phyloP scores from a whole-genome alignment of 2,329 filamentous ascomycete genomes.

The Fusarium tupiense region DNA sequence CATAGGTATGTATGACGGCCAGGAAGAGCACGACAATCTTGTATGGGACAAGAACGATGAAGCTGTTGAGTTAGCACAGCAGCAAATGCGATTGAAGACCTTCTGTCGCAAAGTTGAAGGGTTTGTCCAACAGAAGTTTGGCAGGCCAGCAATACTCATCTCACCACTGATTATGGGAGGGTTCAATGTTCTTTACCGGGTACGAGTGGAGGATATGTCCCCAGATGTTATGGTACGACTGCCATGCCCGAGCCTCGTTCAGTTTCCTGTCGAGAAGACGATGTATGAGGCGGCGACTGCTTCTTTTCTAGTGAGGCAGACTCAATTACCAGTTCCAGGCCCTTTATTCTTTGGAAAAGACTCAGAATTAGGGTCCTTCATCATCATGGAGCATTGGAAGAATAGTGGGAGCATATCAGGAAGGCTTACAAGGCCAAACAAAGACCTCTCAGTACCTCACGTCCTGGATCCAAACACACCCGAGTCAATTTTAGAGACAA shows the following conservation, averaged over 20 bases:
- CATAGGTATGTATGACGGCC: not conserved
- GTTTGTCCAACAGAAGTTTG: not conserved
- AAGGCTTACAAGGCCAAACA: not conserved
- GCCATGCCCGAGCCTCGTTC: not conserved
- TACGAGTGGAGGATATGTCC: not conserved
- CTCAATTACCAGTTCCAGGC: constrained; percentile 1
- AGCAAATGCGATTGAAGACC: not conserved
- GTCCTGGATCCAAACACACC: constrained; percentile 36
- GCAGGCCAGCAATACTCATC: not conserved
- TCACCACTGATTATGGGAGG: constrained; percentile 3
- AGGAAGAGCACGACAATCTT: constrained; percentile 26
- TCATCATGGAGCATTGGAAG: constrained; percentile 43
- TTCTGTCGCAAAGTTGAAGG: not conserved
- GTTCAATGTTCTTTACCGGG: not conserved
- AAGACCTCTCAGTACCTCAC: not conserved
- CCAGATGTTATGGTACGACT: not conserved
- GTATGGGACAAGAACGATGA: constrained; percentile 28
- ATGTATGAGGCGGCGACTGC: constrained; percentile 25
- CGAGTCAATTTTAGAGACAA: constrained; percentile 42
- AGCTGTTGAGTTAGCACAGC: not conserved
- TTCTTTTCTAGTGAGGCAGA: constrained; percentile 1
- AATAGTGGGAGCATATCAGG: constrained; percentile 38
- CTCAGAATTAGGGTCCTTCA: constrained; percentile 39
- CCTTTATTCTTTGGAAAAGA: constrained; percentile 28
- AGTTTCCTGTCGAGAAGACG: constrained; percentile 15